These are phyloP conservation scores for Bremia lactucae DNA, from an alignment of 352 stramenopile genomes.

Conservation along the genomic window DNA sequence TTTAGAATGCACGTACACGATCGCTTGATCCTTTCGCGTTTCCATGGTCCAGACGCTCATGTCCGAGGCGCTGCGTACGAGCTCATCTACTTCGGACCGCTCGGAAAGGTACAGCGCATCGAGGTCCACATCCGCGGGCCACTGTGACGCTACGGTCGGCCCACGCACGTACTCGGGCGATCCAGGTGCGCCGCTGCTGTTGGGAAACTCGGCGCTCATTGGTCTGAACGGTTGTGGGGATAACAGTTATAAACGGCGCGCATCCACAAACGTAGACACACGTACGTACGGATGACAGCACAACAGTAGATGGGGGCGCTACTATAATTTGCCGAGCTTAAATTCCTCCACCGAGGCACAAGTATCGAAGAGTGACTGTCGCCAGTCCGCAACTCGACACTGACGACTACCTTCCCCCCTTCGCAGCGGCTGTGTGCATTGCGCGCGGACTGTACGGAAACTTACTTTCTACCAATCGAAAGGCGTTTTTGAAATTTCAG, in stretches of 20 bases:
- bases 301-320: neutral
- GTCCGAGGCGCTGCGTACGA: constrained; percentile 53
- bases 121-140: constrained; percentile 68
- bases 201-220: constrained; percentile 16
- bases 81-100: constrained; percentile 53
- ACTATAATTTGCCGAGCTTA: neutral
- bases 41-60: constrained; percentile 72
- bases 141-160: constrained; percentile 28
- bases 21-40: constrained; percentile 45
- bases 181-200: neutral
- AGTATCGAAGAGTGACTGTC: constrained; percentile 5
- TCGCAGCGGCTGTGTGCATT: constrained; percentile 5
- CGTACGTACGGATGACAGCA: neutral
- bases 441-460: constrained; percentile 6
- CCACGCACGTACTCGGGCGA: constrained; percentile 18
- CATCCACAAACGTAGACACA: neutral
- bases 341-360: neutral
- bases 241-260: neutral
- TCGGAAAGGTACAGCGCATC: constrained; percentile 68
- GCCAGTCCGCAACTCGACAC: constrained; percentile 2
- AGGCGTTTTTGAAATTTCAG: too few species aligned
- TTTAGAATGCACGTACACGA: constrained; percentile 72
- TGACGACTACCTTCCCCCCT: constrained; percentile 15
- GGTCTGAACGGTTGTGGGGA: neutral
- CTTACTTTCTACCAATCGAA: constrained; percentile 8